A percentile compares a stretch with the other conserved stretches of the same genome.
These are phyloP conservation scores for Zygotorulaspora chibaensis DNA, from an alignment of 805 yeast genomes.

Conservation along the genomic window DNA sequence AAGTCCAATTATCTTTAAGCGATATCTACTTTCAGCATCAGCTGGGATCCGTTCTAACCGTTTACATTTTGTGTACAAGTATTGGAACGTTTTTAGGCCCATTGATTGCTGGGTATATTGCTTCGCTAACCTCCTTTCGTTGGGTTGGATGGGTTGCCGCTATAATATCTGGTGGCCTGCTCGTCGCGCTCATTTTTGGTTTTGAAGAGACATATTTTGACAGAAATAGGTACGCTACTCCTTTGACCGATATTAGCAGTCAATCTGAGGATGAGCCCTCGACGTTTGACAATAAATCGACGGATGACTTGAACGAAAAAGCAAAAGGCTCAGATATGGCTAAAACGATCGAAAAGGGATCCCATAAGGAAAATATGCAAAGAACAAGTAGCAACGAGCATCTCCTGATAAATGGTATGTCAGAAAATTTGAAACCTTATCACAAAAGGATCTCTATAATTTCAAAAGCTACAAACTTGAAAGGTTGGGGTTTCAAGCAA, in stretches of 20 bases:
- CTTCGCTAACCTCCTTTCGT: constrained; percentile 56
- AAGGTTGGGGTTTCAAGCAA: constrained; percentile 64
- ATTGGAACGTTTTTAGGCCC: constrained; percentile 80
- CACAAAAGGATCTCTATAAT: constrained; percentile 45
- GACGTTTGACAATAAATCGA: constrained; percentile 1
- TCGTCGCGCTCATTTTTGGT: constrained; percentile 50
- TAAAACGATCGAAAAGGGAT: constrained; percentile 2
- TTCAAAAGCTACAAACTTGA: constrained; percentile 55
- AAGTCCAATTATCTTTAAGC: constrained; percentile 60
- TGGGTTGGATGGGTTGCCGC: constrained; percentile 75
- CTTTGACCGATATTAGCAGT: constrained; percentile 16
- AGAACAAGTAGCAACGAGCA: constrained; percentile 1
- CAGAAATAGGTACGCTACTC: constrained; percentile 42
- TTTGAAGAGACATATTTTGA: constrained; percentile 73
- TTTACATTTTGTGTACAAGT: constrained; percentile 70
- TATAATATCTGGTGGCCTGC: constrained; percentile 57
- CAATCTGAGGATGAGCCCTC: constrained; percentile 5
- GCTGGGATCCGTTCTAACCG: constrained; percentile 64
- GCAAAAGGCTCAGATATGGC: not conserved
- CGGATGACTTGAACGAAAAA: not conserved
- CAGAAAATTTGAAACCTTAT: constrained; percentile 42
- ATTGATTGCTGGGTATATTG: constrained; percentile 68
- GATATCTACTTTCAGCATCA: constrained; percentile 79
- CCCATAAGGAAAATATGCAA: not conserved
- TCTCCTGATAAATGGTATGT: constrained; percentile 37